Evolutionary conservation across 257 asterid species (phyloP).

Genomic region (Asclepias syriaca): DNA sequence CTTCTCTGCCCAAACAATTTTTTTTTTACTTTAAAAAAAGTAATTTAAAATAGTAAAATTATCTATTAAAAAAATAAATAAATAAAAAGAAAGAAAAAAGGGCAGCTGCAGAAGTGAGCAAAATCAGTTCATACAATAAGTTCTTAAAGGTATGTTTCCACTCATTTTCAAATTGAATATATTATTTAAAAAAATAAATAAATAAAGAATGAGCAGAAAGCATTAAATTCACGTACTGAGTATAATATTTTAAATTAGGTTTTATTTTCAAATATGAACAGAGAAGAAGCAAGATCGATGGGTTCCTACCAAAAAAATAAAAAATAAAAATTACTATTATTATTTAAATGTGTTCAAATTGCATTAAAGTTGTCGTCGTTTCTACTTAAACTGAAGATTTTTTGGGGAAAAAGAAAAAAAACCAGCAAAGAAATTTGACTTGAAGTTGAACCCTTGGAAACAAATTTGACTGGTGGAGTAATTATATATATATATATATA

Average conservation of each 20-base stretch:
- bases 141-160: neutral
- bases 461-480: neutral
- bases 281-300: neutral
- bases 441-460: neutral
- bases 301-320: neutral
- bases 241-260: neutral
- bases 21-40: too few relatives aligned
- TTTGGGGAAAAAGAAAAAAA: neutral
- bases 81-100: too few relatives aligned
- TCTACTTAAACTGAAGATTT: conserved; percentile 8
- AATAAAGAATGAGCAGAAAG: neutral
- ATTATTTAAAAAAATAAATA: too few relatives aligned
- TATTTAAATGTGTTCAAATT: conserved; percentile 5
- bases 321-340: neutral
- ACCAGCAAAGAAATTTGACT: neutral
- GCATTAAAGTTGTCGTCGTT: conserved; percentile 19
- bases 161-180: neutral
- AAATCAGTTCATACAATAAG: too few relatives aligned
- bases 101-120: too few relatives aligned
- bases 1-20: too few relatives aligned
- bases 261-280: neutral
- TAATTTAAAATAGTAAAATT: too few relatives aligned
- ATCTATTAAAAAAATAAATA: too few relatives aligned
- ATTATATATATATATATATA: too few relatives aligned
- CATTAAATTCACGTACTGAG: neutral